These are phyloP conservation scores for Dalbergia cochinchinensis DNA, from an alignment of 306 rosid species.

Conservation along the genomic window DNA sequence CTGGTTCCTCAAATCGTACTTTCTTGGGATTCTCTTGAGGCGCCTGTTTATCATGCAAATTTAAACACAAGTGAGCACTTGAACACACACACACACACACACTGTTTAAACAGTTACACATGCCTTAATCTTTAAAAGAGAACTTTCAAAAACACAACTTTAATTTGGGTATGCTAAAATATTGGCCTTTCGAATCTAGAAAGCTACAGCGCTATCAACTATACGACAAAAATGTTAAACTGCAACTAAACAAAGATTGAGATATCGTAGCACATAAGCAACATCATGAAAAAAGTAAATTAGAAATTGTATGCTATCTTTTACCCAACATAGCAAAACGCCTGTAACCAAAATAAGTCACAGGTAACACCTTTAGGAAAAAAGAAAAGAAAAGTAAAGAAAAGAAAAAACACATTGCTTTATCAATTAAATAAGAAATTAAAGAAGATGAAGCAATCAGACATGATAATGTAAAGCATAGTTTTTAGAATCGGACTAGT, in stretches of 20 bases:
- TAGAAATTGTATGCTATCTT: background rate
- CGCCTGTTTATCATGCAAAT: constrained; percentile 37
- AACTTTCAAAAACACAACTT: constrained; percentile 2
- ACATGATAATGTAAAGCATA: background rate
- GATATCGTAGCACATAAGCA: background rate
- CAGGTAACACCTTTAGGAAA: background rate
- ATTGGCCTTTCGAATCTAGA: background rate
- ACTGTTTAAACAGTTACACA: background rate
- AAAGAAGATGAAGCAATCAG: background rate
- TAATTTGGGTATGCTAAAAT: background rate
- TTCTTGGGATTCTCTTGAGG: constrained; percentile 39
- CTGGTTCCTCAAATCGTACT: constrained; percentile 40
- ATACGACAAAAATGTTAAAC: background rate
- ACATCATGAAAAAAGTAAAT: constrained; percentile 4
- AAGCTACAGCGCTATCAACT: background rate
- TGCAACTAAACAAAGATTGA: constrained; percentile 8
- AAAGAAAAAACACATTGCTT: no score
- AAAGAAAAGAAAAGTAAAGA: no score
- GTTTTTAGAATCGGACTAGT: no score
- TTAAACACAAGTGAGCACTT: background rate
- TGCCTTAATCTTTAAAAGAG: background rate
- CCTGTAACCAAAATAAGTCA: constrained; percentile 18
- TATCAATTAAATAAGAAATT: background rate
- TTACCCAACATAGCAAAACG: background rate
- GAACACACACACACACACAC: background rate